A percentile compares a stretch with the other conserved stretches of the same genome.
These are phyloP conservation scores for Athelia sp. DNA, from an alignment of 1,284 basidiomycete genomes.

Conservation along the genomic window DNA sequence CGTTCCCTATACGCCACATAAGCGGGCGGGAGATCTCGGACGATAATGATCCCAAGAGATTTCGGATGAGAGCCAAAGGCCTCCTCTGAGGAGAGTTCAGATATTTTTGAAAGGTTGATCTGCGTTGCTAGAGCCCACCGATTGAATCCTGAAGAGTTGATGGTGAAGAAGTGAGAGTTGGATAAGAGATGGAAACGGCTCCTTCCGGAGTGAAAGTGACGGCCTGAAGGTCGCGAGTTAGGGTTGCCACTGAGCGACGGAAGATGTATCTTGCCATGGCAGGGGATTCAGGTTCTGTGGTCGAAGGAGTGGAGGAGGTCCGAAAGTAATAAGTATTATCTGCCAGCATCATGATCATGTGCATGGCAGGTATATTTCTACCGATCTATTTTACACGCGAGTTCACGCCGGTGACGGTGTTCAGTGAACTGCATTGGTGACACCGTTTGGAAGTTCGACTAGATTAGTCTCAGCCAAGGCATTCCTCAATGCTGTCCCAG, in stretches of 20 bases:
- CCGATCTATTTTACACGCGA: too few relatives aligned
- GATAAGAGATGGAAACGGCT: conserved; percentile 70
- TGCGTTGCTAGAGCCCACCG: conserved; percentile 32
- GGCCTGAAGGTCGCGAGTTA: conserved; percentile 15
- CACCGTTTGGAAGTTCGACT: not conserved
- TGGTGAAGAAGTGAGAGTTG: conserved; percentile 54
- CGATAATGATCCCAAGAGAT: conserved; percentile 75
- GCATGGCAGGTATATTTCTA: too few relatives aligned
- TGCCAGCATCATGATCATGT: too few relatives aligned
- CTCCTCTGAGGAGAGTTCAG: conserved; percentile 34
- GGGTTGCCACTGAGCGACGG: conserved; percentile 1
- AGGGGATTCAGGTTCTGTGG: too few relatives aligned
- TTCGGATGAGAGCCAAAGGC: conserved; percentile 78
- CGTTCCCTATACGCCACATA: conserved; percentile 63
- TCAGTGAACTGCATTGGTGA: not conserved
- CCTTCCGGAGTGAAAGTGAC: conserved; percentile 46
- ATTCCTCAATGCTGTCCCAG: conserved; percentile 64
- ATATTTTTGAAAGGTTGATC: not conserved
- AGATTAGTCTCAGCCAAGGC: conserved; percentile 33
- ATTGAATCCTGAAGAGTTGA: conserved; percentile 57
- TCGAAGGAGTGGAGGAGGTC: too few relatives aligned
- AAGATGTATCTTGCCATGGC: not conserved
- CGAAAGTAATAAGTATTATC: too few relatives aligned
- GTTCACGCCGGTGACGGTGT: too few relatives aligned
- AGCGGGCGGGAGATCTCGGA: conserved; percentile 70